Conservation (phyloP, 148 eudicot genomes). For the Spergularia marina region DNA sequence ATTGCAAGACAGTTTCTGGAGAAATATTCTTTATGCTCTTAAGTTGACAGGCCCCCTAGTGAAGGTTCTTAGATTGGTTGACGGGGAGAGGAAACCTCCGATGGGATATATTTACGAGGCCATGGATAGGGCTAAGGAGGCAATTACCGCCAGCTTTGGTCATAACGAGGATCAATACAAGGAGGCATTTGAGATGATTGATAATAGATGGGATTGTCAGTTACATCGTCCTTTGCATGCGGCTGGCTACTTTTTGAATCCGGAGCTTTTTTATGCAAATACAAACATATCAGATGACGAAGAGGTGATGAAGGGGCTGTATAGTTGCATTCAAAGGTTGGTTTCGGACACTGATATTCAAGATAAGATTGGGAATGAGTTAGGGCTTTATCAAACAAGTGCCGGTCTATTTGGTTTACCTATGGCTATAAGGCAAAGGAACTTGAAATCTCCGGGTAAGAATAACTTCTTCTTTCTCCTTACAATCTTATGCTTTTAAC, state of each 20-base stretch:
- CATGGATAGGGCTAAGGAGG: conserved; percentile 30
- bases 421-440: conserved; percentile 12
- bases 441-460: not conserved
- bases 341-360: not conserved
- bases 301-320: not conserved
- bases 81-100: conserved; percentile 14
- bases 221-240: conserved; percentile 8
- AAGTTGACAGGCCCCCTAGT: conserved; percentile 20
- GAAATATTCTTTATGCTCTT: conserved; percentile 5
- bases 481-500: too few species aligned
- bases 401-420: conserved; percentile 7
- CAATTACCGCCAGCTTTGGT: not conserved
- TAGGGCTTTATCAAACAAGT: not conserved
- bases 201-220: conserved; percentile 18
- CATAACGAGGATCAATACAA: not conserved
- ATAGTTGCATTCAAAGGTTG: conserved; percentile 9
- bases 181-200: not conserved
- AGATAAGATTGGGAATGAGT: conserved; percentile 5
- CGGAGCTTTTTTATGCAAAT: not conserved
- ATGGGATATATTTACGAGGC: conserved; percentile 31
- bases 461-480: too few species aligned
- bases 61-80: conserved; percentile 25
- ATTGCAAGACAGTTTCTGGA: conserved; percentile 9
- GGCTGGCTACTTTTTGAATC: conserved; percentile 4
- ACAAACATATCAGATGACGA: not conserved